Percentiles rank a stretch among this genome's conserved stretches.
phyloP scores from a whole-genome alignment of 2,329 filamentous ascomycete species.

The Fusarium sororula region DNA sequence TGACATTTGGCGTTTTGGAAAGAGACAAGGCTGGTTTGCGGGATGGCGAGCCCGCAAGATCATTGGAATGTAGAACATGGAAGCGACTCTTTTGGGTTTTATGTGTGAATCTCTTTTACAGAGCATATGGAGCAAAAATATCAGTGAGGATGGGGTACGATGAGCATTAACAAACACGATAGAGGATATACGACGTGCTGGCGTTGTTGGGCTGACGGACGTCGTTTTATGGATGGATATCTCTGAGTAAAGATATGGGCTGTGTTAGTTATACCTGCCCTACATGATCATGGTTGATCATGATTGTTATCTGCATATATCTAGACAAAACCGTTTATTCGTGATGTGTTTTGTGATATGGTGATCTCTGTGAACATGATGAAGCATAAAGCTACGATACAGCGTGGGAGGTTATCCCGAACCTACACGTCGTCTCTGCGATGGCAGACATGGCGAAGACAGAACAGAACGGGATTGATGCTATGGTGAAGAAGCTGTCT shows the following conservation, averaged over 20 bases:
- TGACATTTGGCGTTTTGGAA: slow-evolving; percentile 37
- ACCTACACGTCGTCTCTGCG: not conserved
- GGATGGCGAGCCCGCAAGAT: slow-evolving; percentile 21
- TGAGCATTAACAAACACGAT: slow-evolving; percentile 19
- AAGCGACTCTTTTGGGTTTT: slow-evolving; percentile 15
- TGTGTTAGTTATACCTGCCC: not conserved
- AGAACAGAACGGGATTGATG: not conserved
- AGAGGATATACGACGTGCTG: slow-evolving; percentile 20
- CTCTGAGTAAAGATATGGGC: not conserved
- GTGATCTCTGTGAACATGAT: not conserved
- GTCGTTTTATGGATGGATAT: not conserved
- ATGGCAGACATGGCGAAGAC: not conserved
- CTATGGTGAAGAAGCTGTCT: not conserved
- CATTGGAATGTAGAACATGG: slow-evolving; percentile 24
- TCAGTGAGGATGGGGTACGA: not conserved
- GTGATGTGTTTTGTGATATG: not conserved
- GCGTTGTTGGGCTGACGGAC: slow-evolving; percentile 12
- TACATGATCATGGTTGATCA: not conserved
- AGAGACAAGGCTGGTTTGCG: slow-evolving; percentile 16
- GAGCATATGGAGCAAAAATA: slow-evolving; percentile 2
- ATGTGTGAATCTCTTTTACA: not conserved
- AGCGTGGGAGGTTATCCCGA: not conserved
- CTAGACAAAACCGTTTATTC: slow-evolving; percentile 1
- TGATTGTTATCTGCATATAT: slow-evolving; percentile 7
- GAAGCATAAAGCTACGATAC: not conserved